Base-by-base conservation (phyloP, 2,329 filamentous ascomycete species). In the Apiospora phragmitis region DNA sequence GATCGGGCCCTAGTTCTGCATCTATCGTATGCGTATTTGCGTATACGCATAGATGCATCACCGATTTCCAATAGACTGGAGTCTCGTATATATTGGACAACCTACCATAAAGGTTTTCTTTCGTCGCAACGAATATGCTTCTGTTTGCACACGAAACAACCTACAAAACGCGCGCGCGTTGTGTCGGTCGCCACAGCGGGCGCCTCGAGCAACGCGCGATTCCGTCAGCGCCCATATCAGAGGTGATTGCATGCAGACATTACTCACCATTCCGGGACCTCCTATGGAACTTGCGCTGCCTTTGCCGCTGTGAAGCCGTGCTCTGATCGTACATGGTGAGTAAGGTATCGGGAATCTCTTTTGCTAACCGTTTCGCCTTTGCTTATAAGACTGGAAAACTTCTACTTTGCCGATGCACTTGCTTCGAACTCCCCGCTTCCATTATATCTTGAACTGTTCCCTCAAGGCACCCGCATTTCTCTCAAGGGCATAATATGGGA, bases 51-150 rank as follows among this genome's bases (percentile, higher is more conserved):
- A 38, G 55, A 14, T 62, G 55, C 32, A 62, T 62, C 18, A 14
- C 32, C 55, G 9, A n/a, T 62, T 24, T 38, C 51, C 55, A 38
- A 62, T 24, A 2, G 29, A 47, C 43, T 7, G 43, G 43, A 38
- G 18, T n/a, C 35, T 5, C 6, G n/a, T 38, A 38, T 35, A 62
- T 38, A 59, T 26, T 42, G 65, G 41, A 18, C 51, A 16, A 80
- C 82, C 75, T 82, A 85, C 83, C 83, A 85, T 55, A 85, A 77
- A 51, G 83, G 84, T 73, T 79, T 83, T 71, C 79, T 79, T 73
- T 85, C 84, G 71, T 85, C 83, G 76, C 83, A 85, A 68, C 83
- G 81, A 68, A 85, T 83, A 73, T 85, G 83, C 73, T 83, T 81
- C 69, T 76, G 76, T 75, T 83, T 84, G 77, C 80, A 82, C 32